Base-by-base conservation (phyloP, 2,329 filamentous ascomycete genomes). In the Ophiostoma novo-ulmi region DNA sequence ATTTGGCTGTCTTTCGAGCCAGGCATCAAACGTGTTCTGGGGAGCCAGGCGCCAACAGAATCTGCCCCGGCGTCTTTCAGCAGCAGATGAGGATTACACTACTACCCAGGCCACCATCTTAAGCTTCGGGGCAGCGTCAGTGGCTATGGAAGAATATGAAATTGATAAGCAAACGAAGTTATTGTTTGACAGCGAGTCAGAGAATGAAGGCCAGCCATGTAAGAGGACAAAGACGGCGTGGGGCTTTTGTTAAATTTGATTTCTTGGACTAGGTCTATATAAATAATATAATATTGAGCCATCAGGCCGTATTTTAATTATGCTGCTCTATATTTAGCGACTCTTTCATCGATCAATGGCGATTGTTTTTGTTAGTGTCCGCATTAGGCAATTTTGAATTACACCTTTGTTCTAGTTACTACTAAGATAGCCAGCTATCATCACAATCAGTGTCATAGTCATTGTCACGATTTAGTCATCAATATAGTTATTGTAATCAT, bases 321-420 rank as follows among this genome's bases (percentile, higher is more conserved):
- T 31, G 31, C 3, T 31, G 31, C 31, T 44, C 8, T 44, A 44
- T 41, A 41, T 11, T 41, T 41, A 41, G 14, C 5, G 14, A 17
- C 14, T 44, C 48, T 55, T 55, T 55, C 17, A 22, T 55, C 1
- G 7, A 55, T 22, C 48, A 55, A 22, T 22, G 48, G 22, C 55
- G 13, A 61, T 61, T 17, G 55, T 31, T n/a, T n/a, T 52, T 61
- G 55, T 61, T 61, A 61, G 55, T 35, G 55, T n/a, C 22, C 55
- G 55, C 55, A 61, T 31, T 61, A 61, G 55, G 55, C 55, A 61
- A 22, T 35, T 61, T 61, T 55, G n/a, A 55, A 5, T 8, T 13
- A 14, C 11, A 5, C 41, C 13, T 44, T 17, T 48, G 44, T 48
- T 20, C 44, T 48, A 31, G 2, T 31, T 31, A 4, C 3, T 31